These are phyloP conservation scores for Phytophthora crassamura DNA, from an alignment of 352 stramenopile species.

Conservation along the genomic window DNA sequence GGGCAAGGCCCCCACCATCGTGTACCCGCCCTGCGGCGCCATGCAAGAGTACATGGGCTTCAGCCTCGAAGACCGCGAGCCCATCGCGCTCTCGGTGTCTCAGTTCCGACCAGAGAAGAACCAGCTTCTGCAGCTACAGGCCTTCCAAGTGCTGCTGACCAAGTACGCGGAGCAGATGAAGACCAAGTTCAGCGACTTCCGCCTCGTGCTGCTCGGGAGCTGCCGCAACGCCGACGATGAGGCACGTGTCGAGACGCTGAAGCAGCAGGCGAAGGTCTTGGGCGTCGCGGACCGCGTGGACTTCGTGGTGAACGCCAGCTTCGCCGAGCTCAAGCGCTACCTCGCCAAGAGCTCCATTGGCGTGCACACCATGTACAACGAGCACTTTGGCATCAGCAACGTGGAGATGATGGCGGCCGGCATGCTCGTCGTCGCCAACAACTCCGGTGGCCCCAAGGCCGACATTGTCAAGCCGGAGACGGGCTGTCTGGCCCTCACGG, in stretches of 20 bases:
- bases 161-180: slow-evolving; percentile 55
- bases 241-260: slow-evolving; percentile 87
- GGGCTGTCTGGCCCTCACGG: slow-evolving; percentile 86
- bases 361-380: slow-evolving; percentile 99
- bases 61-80: slow-evolving; percentile 59
- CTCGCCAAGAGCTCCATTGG: slow-evolving; percentile 91
- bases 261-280: slow-evolving; percentile 77
- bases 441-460: slow-evolving; percentile 95
- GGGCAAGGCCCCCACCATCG: slow-evolving; percentile 73
- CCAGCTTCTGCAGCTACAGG: slow-evolving; percentile 94
- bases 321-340: slow-evolving; percentile 90
- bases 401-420: slow-evolving; percentile 99
- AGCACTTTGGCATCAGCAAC: slow-evolving; percentile 99
- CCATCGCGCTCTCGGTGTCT: slow-evolving; percentile 94
- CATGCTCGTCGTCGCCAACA: slow-evolving; percentile 96
- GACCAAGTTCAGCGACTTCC: slow-evolving; percentile 69
- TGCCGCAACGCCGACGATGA: slow-evolving; percentile 95
- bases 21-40: slow-evolving; percentile 97
- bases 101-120: slow-evolving; percentile 99
- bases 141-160: slow-evolving; percentile 76
- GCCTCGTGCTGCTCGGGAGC: slow-evolving; percentile 96
- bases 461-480: slow-evolving; percentile 92
- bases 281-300: slow-evolving; percentile 85
- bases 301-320: slow-evolving; percentile 97
- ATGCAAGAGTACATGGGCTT: slow-evolving; percentile 83